These are phyloP conservation scores for Saraca asoca DNA, from an alignment of 331 rosid genomes.

Conservation along the genomic window DNA sequence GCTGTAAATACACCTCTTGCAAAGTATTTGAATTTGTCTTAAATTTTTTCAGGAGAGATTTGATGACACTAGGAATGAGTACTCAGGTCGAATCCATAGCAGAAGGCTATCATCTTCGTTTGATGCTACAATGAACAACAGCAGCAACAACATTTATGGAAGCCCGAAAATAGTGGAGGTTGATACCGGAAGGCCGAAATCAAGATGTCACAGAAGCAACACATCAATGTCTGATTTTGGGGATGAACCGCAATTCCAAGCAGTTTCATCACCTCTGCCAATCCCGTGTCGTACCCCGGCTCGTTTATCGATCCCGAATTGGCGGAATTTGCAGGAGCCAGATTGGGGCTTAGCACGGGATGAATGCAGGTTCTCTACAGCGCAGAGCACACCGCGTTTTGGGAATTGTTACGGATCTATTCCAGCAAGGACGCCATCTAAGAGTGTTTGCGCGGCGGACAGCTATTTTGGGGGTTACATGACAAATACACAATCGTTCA, in stretches of 20 bases:
- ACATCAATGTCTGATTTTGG: conserved; percentile 59
- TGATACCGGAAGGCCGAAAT: conserved; percentile 72
- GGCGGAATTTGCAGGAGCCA: conserved; percentile 50
- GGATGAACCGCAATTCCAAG: conserved; percentile 53
- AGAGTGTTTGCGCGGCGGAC: conserved; percentile 54
- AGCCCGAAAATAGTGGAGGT: conserved; percentile 85
- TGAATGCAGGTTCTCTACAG: conserved; percentile 73
- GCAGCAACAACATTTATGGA: conserved; percentile 45
- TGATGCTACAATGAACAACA: conserved; percentile 43
- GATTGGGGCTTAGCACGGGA: conserved; percentile 75
- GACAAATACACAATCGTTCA: conserved; percentile 71
- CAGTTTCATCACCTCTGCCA: conserved; percentile 57
- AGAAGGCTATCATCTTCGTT: conserved; percentile 64
- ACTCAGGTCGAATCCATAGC: conserved; percentile 56
- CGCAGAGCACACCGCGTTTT: conserved; percentile 85
- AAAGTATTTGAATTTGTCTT: not conserved
- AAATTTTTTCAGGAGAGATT: conserved; percentile 62
- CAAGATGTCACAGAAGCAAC: conserved; percentile 61
- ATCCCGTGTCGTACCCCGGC: conserved; percentile 44
- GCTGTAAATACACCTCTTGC: too few species aligned
- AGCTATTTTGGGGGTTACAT: conserved; percentile 58
- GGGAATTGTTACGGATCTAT: conserved; percentile 44
- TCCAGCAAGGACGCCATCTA: conserved; percentile 53
- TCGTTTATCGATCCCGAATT: conserved; percentile 51
- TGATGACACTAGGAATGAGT: conserved; percentile 60